Evolutionary conservation across 768 basidiomycete species (phyloP).

Genomic region (Boletus subcaerulescens): DNA sequence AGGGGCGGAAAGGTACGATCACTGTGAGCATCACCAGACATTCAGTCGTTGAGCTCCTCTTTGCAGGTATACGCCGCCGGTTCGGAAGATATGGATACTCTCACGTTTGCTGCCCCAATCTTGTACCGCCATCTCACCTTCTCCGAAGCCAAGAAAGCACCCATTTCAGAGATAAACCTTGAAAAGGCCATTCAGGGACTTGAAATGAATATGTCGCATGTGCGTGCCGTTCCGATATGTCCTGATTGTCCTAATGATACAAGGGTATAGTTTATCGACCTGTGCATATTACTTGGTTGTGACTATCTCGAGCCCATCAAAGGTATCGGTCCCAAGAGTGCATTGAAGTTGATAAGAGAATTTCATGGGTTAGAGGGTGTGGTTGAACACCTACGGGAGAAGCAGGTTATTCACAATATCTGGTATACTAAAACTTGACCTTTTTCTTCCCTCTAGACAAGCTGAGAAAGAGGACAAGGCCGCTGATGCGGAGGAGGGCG

Average conservation of each 20-base stretch:
- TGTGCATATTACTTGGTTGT: slow-evolving; percentile 95
- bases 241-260: not conserved
- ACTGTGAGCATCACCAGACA: not conserved
- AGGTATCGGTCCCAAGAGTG: slow-evolving; percentile 94
- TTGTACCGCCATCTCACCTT: slow-evolving; percentile 95
- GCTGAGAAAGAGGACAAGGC: slow-evolving; percentile 44
- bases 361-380: slow-evolving; percentile 69
- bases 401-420: slow-evolving; percentile 40
- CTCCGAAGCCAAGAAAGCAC: slow-evolving; percentile 95
- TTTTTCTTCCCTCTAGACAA: slow-evolving; percentile 20
- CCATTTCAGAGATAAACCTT: slow-evolving; percentile 90
- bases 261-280: slow-evolving; percentile 77
- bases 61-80: slow-evolving; percentile 91
- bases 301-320: slow-evolving; percentile 99
- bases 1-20: slow-evolving; percentile 81
- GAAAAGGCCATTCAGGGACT: slow-evolving; percentile 82
- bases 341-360: slow-evolving; percentile 88
- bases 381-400: slow-evolving; percentile 74
- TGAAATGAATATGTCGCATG: slow-evolving; percentile 89
- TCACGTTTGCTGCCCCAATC: slow-evolving; percentile 91
- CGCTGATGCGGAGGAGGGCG: slow-evolving; percentile 39
- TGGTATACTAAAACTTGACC: not conserved
- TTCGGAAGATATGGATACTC: slow-evolving; percentile 99
- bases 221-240: slow-evolving; percentile 25
- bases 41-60: not conserved